phyloP scores from a whole-genome alignment of 495 filamentous ascomycete species.

The Talaromyces liani region DNA sequence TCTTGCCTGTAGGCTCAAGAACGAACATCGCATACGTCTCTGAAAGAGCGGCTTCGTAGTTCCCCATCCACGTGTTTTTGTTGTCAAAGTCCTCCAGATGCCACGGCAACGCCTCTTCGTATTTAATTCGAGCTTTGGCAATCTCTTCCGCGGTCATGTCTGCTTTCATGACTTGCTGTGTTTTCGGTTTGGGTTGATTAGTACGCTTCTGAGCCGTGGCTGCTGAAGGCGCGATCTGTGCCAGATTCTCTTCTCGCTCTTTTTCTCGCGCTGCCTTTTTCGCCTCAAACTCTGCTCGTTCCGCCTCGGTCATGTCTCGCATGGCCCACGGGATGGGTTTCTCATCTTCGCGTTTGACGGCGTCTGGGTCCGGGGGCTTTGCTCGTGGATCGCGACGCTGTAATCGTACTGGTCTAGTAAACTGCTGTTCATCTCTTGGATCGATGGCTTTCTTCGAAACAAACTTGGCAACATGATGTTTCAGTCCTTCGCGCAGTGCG shows the following conservation, averaged over 20 bases:
- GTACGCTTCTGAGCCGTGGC: slow-evolving; percentile 54
- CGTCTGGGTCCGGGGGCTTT: slow-evolving; percentile 38
- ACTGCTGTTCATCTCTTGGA: slow-evolving; percentile 68
- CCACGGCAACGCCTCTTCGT: slow-evolving; percentile 94
- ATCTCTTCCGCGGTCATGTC: slow-evolving; percentile 79
- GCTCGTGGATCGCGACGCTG: slow-evolving; percentile 85
- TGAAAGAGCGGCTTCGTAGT: slow-evolving; percentile 78
- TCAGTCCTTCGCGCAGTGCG: slow-evolving; percentile 67
- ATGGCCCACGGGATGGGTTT: slow-evolving; percentile 26
- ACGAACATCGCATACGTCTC: slow-evolving; percentile 70
- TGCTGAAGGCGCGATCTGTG: slow-evolving; percentile 75
- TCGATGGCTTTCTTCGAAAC: slow-evolving; percentile 58
- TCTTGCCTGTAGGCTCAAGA: slow-evolving; percentile 49
- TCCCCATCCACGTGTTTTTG: slow-evolving; percentile 87
- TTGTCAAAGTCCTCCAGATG: slow-evolving; percentile 94
- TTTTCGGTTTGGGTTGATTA: slow-evolving; percentile 54
- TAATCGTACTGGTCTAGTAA: slow-evolving; percentile 77
- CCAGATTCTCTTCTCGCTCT: slow-evolving; percentile 72
- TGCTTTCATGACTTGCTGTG: slow-evolving; percentile 61
- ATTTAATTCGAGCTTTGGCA: slow-evolving; percentile 70
- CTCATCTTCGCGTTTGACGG: slow-evolving; percentile 43
- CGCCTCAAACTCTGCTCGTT: slow-evolving; percentile 64
- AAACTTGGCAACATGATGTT: slow-evolving; percentile 81
- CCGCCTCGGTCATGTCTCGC: slow-evolving; percentile 51
- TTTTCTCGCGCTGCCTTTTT: slow-evolving; percentile 71